Percentiles rank a stretch among this genome's conserved stretches.
Evolutionary conservation across 129 eudicot genomes (phyloP).

Genomic region (Daucus carota): DH1_v3.0 NC_030387.2:10531001-10531500

Average conservation of each 20-base stretch:
- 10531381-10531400: slow-evolving; percentile 62
- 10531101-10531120: slow-evolving; percentile 56
- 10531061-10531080: slow-evolving; percentile 12
- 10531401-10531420: slow-evolving; percentile 85
- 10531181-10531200: not conserved
- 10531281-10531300: not conserved
- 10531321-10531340: slow-evolving; percentile 4
- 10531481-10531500: slow-evolving; percentile 6
- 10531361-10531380: slow-evolving; percentile 69
- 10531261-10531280: not conserved
- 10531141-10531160: slow-evolving; percentile 38
- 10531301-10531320: not conserved
- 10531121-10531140: slow-evolving; percentile 29
- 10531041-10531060: slow-evolving; percentile 12
- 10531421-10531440: slow-evolving; percentile 50
- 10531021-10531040: not conserved
- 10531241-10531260: not conserved
- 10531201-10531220: not conserved
- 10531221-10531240: not conserved
- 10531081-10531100: slow-evolving; percentile 81
- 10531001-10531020: not conserved
- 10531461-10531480: slow-evolving; percentile 58
- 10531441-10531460: slow-evolving; percentile 72
- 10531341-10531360: slow-evolving; percentile 2
- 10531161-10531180: slow-evolving; percentile 83